phyloP scores from a whole-genome alignment of 2,329 filamentous ascomycete genomes.

The Monosporascus sp. region DNA sequence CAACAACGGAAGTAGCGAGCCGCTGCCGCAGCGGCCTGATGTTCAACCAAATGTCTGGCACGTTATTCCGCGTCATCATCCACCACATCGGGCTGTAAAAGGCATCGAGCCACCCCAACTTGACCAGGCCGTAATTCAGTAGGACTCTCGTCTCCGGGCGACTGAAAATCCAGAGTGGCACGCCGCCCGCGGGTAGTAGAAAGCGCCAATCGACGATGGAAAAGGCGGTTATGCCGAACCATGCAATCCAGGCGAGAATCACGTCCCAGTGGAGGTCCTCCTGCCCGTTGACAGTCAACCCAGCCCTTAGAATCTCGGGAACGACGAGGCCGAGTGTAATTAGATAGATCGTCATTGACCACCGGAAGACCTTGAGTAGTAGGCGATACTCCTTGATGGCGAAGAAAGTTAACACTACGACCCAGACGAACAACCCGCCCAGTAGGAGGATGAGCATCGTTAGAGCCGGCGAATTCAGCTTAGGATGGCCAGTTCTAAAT shows the following conservation, averaged over 20 bases:
- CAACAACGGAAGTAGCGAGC: not conserved
- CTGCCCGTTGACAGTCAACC: conserved; percentile 12
- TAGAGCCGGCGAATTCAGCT: not conserved
- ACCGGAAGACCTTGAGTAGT: conserved; percentile 15
- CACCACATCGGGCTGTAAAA: not conserved
- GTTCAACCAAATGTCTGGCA: not conserved
- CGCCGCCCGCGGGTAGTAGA: conserved; percentile 7
- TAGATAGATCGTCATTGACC: conserved; percentile 16
- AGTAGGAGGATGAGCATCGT: conserved; percentile 14
- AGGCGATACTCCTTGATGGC: conserved; percentile 13
- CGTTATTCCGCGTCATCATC: not conserved
- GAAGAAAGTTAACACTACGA: conserved; percentile 14
- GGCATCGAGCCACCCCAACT: not conserved
- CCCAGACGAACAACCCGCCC: conserved; percentile 14
- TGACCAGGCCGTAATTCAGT: conserved; percentile 15
- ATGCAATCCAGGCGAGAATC: conserved; percentile 13
- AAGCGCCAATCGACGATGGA: conserved; percentile 12
- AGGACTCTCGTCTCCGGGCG: conserved; percentile 8
- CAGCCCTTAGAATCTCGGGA: conserved; percentile 14
- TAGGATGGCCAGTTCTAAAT: not conserved
- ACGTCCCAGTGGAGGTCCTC: conserved; percentile 12
- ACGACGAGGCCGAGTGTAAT: conserved; percentile 15
- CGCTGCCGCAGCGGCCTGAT: not conserved
- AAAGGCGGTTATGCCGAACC: conserved; percentile 12
- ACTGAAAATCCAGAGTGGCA: conserved; percentile 7